These are phyloP conservation scores for Lepidium sativum DNA, from an alignment of 345 rosid genomes.

Conservation along the genomic window DNA sequence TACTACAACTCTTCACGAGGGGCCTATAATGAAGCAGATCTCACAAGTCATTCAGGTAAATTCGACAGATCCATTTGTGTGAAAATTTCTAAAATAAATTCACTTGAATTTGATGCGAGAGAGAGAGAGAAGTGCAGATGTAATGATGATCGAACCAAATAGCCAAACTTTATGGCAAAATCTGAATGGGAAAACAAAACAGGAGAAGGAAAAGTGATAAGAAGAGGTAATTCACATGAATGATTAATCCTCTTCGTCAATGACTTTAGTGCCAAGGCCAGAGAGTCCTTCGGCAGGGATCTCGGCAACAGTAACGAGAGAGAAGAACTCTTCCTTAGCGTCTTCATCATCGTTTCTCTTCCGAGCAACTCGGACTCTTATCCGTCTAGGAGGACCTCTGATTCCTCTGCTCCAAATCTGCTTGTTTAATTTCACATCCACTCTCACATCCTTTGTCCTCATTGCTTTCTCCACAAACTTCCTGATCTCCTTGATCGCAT, in stretches of 20 bases:
- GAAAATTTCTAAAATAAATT: too few species aligned
- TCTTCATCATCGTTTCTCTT: constrained; percentile 65
- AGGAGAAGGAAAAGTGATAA: neutral
- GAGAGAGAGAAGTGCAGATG: too few species aligned
- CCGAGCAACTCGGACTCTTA: constrained; percentile 52
- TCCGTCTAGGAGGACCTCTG: constrained; percentile 58
- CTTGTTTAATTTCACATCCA: constrained; percentile 51
- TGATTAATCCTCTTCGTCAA: constrained; percentile 51
- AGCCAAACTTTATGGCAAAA: too few species aligned
- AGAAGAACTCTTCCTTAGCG: constrained; percentile 59
- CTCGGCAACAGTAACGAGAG: constrained; percentile 52
- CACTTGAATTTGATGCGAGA: too few species aligned
- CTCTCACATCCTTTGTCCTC: constrained; percentile 30
- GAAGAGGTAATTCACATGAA: neutral
- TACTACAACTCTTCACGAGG: too few species aligned
- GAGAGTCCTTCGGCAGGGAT: constrained; percentile 46
- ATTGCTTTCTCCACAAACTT: constrained; percentile 53
- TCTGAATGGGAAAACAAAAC: neutral
- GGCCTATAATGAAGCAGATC: too few species aligned
- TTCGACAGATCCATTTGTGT: too few species aligned
- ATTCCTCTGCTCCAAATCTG: constrained; percentile 65
- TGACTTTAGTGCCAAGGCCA: constrained; percentile 53
- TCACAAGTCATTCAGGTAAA: too few species aligned
- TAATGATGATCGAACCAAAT: too few species aligned
- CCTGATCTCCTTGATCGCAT: constrained; percentile 62